Conservation (phyloP, 2,329 filamentous ascomycete species). For the Cladosporium sp. region DNA sequence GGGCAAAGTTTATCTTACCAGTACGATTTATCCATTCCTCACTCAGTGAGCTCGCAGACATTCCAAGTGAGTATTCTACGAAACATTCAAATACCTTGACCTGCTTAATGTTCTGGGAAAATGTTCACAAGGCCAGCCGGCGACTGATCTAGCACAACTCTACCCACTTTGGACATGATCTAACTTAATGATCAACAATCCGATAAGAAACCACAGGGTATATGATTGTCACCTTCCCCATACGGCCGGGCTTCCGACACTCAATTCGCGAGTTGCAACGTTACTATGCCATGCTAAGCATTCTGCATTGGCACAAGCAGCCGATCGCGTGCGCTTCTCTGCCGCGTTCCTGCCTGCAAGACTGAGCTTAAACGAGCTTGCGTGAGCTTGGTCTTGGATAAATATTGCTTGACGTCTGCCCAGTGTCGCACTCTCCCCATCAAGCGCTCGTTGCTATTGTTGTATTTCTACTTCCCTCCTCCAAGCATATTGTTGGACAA, state of each 20-base stretch:
- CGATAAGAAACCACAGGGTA: too few relatives aligned
- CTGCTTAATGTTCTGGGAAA: too few relatives aligned
- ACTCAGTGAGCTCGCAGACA: too few relatives aligned
- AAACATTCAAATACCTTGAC: too few relatives aligned
- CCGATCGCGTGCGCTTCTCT: neutral
- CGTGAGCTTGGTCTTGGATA: neutral
- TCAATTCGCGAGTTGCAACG: conserved; percentile 1
- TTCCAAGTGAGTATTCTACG: too few relatives aligned
- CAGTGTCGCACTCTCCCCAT: neutral
- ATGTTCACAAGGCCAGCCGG: too few relatives aligned
- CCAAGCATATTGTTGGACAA: neutral
- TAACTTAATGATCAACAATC: too few relatives aligned
- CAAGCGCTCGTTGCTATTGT: neutral
- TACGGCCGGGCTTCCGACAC: neutral
- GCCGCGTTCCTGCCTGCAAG: neutral
- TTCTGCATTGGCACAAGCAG: conserved; percentile 2
- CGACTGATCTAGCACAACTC: too few relatives aligned
- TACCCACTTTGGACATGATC: too few relatives aligned
- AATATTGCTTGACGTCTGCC: neutral
- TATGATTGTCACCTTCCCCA: conserved; percentile 3
- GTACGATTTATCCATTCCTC: too few relatives aligned
- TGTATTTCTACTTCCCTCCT: neutral
- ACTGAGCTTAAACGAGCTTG: conserved; percentile 4
- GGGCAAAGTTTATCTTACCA: too few relatives aligned
- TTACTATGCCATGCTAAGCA: conserved; percentile 6